Evolutionary conservation across 257 asterid genomes (phyloP).

Genomic region (Knoxia roxburghii): DNA sequence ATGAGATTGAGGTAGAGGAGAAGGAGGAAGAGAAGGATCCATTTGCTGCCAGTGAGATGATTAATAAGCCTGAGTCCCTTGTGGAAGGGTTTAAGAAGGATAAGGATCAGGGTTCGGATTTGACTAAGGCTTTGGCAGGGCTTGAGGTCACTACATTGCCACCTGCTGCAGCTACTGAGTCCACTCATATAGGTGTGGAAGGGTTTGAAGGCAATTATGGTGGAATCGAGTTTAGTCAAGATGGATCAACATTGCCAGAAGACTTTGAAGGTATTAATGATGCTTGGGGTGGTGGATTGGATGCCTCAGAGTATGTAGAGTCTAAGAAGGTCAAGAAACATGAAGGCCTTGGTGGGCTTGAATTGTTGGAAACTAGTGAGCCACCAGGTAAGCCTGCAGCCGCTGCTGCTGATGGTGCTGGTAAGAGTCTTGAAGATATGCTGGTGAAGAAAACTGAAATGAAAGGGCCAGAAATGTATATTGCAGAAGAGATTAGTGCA

Average conservation of each 20-base stretch:
- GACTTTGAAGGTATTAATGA: constrained; percentile 92
- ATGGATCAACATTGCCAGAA: constrained; percentile 70
- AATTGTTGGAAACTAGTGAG: constrained; percentile 67
- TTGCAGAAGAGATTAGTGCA: constrained; percentile 77
- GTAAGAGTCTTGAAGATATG: constrained; percentile 72
- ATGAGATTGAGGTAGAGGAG: constrained; percentile 53
- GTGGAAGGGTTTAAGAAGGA: constrained; percentile 94
- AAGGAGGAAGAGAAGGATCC: constrained; percentile 81
- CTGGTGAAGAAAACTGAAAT: constrained; percentile 80
- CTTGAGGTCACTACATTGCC: constrained; percentile 83
- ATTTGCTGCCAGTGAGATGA: constrained; percentile 91
- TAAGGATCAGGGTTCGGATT: constrained; percentile 58
- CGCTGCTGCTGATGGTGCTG: constrained; percentile 47
- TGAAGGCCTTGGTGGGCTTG: constrained; percentile 95
- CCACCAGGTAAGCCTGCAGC: constrained; percentile 46
- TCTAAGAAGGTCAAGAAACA: constrained; percentile 72
- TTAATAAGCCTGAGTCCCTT: constrained; percentile 77
- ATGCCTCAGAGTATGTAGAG: constrained; percentile 87
- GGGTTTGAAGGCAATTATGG: constrained; percentile 98
- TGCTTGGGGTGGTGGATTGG: constrained; percentile 99
- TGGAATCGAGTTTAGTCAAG: constrained; percentile 81
- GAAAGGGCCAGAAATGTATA: constrained; percentile 92
- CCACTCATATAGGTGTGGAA: constrained; percentile 89
- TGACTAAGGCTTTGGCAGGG: constrained; percentile 79
- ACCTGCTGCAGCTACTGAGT: constrained; percentile 90